Base-by-base conservation (phyloP, 2,329 filamentous ascomycete species). In the Hypomyces perniciosus region DNA sequence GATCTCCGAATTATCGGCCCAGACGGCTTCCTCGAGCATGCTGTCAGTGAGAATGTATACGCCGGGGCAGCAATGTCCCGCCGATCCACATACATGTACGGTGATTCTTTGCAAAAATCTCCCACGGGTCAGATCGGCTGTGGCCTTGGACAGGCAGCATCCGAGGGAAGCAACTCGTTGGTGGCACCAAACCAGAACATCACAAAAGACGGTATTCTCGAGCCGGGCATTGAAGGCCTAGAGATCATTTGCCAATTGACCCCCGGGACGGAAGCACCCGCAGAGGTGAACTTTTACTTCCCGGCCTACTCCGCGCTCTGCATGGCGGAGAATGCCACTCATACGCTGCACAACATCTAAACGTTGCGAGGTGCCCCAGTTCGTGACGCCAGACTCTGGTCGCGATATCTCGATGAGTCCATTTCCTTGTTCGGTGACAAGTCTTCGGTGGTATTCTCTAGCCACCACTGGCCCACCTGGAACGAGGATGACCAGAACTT, bases 401-500 rank as follows among this genome's bases (percentile, higher is more conserved):
- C 67, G 3, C 53, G 57, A 12, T 70, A 72, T 42, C 53, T 73
- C 7, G 66, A 69, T 31, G 65, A 68, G 50, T 57, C 67, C 5
- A 60, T 71, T 20, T 59, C 58, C 9, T 41, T 72, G n/a, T 73
- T 63, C 46, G 65, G 63, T 0, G 43, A 56, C 2, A 51, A 60
- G 4, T 44, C 65, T 1, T 62, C 70, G 5, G 65, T 72, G 2
- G 46, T 70, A 4, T 71, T 72, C 46, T 62, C 61, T 1, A 61
- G 64, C 26, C 70, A 74, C 54, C 59, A 69, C 52, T 73, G 71
- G 70, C 71, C 70, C n/a, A 72, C 68, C 0, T 73, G 68, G 66
- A 68, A 67, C 1, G 46, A 53, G 3, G 53, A 59, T 0, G 53
- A 62, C 2, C 4, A 26, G 30, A 42, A 48, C 42, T 31, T 54